These are phyloP conservation scores for Hortaea sp. DNA, from an alignment of 2,329 filamentous ascomycete genomes.

Conservation along the genomic window DNA sequence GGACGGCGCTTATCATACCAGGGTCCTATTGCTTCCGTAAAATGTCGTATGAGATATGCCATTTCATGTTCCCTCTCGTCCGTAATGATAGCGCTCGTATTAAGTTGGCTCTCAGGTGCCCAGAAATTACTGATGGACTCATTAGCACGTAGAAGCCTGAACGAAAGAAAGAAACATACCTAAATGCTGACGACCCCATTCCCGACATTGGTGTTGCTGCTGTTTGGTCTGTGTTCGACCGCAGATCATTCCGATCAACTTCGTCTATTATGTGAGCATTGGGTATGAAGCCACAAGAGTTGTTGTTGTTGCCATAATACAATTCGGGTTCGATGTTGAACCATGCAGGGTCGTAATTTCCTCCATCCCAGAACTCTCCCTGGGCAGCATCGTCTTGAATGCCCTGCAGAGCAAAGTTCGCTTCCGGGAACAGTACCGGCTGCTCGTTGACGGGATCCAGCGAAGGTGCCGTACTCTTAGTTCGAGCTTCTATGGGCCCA, in stretches of 20 bases:
- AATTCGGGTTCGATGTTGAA: slow-evolving; percentile 22
- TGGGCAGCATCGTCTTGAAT: slow-evolving; percentile 9
- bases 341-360: slow-evolving; percentile 21
- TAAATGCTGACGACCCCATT: slow-evolving; percentile 3
- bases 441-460: slow-evolving; percentile 1
- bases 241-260: slow-evolving; percentile 18
- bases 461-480: background rate
- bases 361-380: slow-evolving; percentile 13
- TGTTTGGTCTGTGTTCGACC: slow-evolving; percentile 10
- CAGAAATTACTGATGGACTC: slow-evolving; percentile 12
- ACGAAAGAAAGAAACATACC: background rate
- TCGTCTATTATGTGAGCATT: slow-evolving; percentile 24
- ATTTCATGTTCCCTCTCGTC: slow-evolving; percentile 43
- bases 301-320: slow-evolving; percentile 20
- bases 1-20: slow-evolving; percentile 29
- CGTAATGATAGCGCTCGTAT: slow-evolving; percentile 24
- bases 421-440: slow-evolving; percentile 1
- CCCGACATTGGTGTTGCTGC: background rate
- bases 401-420: slow-evolving; percentile 6
- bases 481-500: background rate
- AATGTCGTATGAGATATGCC: slow-evolving; percentile 51
- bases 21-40: slow-evolving; percentile 49
- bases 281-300: slow-evolving; percentile 24
- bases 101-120: slow-evolving; percentile 20
- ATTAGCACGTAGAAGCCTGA: background rate